Evolutionary conservation across 306 rosid genomes (phyloP), one percentile per base, ranked within the genome.

Genomic region (Pachyrhizus erosus): DNA sequence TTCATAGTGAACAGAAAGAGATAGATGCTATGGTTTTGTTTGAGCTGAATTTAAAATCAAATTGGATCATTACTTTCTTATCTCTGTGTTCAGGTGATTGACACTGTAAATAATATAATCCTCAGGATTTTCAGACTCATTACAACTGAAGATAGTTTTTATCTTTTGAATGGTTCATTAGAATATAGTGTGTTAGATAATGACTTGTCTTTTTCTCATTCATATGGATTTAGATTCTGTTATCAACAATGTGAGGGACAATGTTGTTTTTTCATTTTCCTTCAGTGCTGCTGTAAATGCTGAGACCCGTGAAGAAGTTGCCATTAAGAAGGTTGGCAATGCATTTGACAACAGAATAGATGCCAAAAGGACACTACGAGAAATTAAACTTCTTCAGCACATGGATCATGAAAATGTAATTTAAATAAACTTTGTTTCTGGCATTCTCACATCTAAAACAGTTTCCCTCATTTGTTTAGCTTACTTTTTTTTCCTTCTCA

Each of bases 311-410:
- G 97, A 94, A 86, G 97, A 91, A 87, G 97, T 94, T 89, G 98
- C 98, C 51, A 93, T 94, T 84, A 94, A 94, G 98, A 94, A 94
- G 95, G 77, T 94, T 85, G 98, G 98, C 51, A 94, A 94, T 85
- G 97, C 98, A 83, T 94, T 94, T 86, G 98, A 94, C 92, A 93
- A 93, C 87, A 93, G 91, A 86, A 94, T 94, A 45, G 97, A 94
- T 77, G 97, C 97, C 84, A 94, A 93, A 84, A 90, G 98, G 90
- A 94, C 94, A 69, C 84, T 94, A 60, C 97, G 97, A 48, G 98
- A 94, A 88, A 94, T 94, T 71, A 94, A 94, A 91, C 97, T 94
- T 85, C 98, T 93, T 51, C 91, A 76, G 70, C 97, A 94, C 90
- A 88, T 94, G 98, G 93, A 88, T 82, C 98, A 93, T 87, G 97